A percentile compares a stretch with the other conserved stretches of the same genome.
These are phyloP conservation scores for Teunomyces cretensis DNA, from an alignment of 805 yeast species.

Conservation along the genomic window DNA sequence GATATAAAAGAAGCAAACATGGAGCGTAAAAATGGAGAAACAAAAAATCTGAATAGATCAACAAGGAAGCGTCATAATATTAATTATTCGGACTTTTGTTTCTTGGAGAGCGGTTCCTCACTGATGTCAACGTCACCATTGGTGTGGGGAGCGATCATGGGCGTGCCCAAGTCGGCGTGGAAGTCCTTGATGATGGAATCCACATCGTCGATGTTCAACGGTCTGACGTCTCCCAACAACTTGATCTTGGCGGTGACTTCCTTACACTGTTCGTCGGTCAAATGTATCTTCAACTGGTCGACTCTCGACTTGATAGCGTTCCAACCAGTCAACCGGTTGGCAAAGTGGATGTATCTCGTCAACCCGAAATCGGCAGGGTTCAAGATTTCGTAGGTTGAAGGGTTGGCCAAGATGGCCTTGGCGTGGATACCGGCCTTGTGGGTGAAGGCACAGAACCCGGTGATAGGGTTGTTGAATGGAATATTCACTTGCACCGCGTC, in stretches of 20 bases:
- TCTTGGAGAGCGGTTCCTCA: constrained; percentile 38
- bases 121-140: constrained; percentile 22
- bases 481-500: constrained; percentile 59
- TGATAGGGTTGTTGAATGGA: constrained; percentile 62
- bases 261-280: constrained; percentile 58
- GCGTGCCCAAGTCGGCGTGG: constrained; percentile 45
- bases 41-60: neutral
- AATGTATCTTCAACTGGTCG: constrained; percentile 55
- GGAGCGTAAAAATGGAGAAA: neutral
- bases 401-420: constrained; percentile 61
- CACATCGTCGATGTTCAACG: constrained; percentile 58
- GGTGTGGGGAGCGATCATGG: constrained; percentile 21
- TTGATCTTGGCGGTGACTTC: constrained; percentile 55
- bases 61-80: constrained; percentile 1
- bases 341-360: constrained; percentile 61
- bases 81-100: constrained; percentile 29
- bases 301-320: constrained; percentile 62
- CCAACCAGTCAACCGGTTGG: constrained; percentile 63
- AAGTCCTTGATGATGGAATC: constrained; percentile 58
- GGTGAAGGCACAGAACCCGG: constrained; percentile 65
- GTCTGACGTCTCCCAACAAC: constrained; percentile 59
- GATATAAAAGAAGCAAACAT: neutral
- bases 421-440: constrained; percentile 67
- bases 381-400: constrained; percentile 61
- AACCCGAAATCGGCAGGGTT: constrained; percentile 59